A percentile compares a stretch with the other conserved stretches of the same genome.
Conservation (phyloP, 306 rosid genomes). For the Prunus kanzakura region DNA sequence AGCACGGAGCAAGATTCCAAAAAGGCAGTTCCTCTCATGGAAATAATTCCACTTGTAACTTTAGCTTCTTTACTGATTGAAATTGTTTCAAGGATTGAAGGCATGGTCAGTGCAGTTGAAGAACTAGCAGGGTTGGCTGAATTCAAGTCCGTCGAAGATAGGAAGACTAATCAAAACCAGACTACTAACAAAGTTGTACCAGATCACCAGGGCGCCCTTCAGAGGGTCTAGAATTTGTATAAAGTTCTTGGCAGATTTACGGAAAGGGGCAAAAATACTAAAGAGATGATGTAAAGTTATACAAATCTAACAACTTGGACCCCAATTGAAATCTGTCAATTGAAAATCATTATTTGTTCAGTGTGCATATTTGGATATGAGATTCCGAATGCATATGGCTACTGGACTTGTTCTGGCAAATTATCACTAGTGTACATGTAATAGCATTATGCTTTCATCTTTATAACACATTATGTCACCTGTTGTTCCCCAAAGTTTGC, state of each 20-base stretch:
- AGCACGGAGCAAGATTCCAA: background rate
- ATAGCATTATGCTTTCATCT: background rate
- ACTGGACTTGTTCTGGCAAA: background rate
- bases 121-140: constrained; percentile 50
- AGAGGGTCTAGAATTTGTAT: constrained; percentile 14
- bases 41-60: constrained; percentile 58
- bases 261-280: background rate
- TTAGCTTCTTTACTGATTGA: constrained; percentile 57
- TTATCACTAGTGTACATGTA: too few relatives aligned
- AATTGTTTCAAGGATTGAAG: constrained; percentile 53
- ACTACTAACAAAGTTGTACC: background rate
- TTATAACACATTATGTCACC: background rate
- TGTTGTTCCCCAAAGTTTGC: constrained; percentile 9
- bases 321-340: background rate
- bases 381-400: background rate
- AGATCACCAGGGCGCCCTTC: constrained; percentile 12
- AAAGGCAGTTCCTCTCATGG: constrained; percentile 36
- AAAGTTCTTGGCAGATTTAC: background rate
- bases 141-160: constrained; percentile 10
- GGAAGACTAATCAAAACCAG: constrained; percentile 18
- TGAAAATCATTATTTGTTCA: background rate
- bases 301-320: constrained; percentile 1
- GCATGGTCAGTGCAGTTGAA: constrained; percentile 49
- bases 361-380: background rate
- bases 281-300: constrained; percentile 3